Evolutionary conservation across 1,139 yeast species (phyloP).

Genomic region (Geotrichum fermentans): DNA sequence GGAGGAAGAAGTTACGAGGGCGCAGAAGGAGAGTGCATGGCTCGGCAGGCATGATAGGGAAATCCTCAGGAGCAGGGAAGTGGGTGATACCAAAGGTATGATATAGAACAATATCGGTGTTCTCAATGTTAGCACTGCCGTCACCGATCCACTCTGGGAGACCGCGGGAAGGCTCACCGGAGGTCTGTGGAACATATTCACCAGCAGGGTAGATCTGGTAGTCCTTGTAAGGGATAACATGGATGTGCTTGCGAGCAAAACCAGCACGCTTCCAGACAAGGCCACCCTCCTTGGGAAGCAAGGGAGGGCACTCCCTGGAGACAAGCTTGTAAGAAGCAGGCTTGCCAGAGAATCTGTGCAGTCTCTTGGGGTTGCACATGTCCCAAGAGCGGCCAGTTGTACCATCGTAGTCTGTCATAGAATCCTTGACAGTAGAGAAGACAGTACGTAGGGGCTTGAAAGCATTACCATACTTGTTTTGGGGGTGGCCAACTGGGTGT

Average conservation of each 20-base stretch:
- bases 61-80: constrained; percentile 85
- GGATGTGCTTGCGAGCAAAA: constrained; percentile 64
- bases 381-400: constrained; percentile 73
- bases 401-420: constrained; percentile 59
- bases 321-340: constrained; percentile 75
- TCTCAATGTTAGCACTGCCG: constrained; percentile 56
- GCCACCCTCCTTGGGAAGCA: constrained; percentile 69
- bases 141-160: constrained; percentile 71
- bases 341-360: constrained; percentile 65
- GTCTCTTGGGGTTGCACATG: constrained; percentile 62
- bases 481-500: constrained; percentile 56
- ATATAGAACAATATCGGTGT: constrained; percentile 67
- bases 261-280: constrained; percentile 77
- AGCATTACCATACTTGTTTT: constrained; percentile 69
- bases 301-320: constrained; percentile 69
- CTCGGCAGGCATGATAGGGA: constrained; percentile 87
- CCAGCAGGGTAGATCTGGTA: constrained; percentile 75
- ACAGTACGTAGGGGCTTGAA: constrained; percentile 59
- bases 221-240: constrained; percentile 61
- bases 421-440: constrained; percentile 64
- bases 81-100: constrained; percentile 82
- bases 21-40: constrained; percentile 67
- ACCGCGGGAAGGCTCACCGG: constrained; percentile 68
- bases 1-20: constrained; percentile 72
- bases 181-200: constrained; percentile 72